Percentiles rank a stretch among this genome's conserved stretches.
These are phyloP conservation scores for Clonostachys byssicola DNA, from an alignment of 2,329 filamentous ascomycete species.

Conservation along the genomic window DNA sequence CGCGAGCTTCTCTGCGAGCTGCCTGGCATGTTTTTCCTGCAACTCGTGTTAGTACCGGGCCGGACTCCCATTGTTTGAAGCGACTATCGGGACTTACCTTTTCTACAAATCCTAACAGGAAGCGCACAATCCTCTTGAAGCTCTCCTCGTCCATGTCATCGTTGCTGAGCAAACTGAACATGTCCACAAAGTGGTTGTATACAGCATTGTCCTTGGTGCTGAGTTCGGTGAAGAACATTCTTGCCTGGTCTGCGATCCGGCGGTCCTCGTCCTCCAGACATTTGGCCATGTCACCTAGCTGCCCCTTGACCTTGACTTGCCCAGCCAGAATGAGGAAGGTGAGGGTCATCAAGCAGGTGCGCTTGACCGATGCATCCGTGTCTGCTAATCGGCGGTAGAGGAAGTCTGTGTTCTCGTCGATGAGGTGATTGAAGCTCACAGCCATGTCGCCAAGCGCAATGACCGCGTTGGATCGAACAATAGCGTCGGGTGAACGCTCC, in stretches of 20 bases:
- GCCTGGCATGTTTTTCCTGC: constrained; percentile 94
- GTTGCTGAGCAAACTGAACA: constrained; percentile 90
- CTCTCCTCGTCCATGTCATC: constrained; percentile 77
- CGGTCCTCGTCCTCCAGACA: constrained; percentile 96
- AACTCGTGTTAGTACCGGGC: constrained; percentile 8
- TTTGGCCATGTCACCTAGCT: constrained; percentile 98
- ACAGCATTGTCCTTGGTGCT: constrained; percentile 98
- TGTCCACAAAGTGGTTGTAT: constrained; percentile 99
- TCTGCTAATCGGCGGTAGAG: constrained; percentile 92
- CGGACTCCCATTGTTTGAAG: not conserved
- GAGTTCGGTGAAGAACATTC: constrained; percentile 98
- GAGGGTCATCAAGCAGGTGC: constrained; percentile 96
- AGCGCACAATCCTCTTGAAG: constrained; percentile 83
- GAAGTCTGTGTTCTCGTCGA: constrained; percentile 99
- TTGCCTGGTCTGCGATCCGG: constrained; percentile 84
- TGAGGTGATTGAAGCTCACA: constrained; percentile 98
- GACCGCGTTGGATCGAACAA: constrained; percentile 91
- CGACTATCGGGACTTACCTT: constrained; percentile 59
- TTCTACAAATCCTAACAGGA: constrained; percentile 92
- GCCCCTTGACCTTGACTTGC: constrained; percentile 98
- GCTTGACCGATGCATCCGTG: constrained; percentile 82
- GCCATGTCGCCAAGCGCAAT: constrained; percentile 98
- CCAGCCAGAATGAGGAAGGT: constrained; percentile 96
- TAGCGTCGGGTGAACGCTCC: constrained; percentile 88
- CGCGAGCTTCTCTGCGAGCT: constrained; percentile 88